Conservation (phyloP, 2,329 filamentous ascomycete species). For the Xylariaceae sp. region DNA sequence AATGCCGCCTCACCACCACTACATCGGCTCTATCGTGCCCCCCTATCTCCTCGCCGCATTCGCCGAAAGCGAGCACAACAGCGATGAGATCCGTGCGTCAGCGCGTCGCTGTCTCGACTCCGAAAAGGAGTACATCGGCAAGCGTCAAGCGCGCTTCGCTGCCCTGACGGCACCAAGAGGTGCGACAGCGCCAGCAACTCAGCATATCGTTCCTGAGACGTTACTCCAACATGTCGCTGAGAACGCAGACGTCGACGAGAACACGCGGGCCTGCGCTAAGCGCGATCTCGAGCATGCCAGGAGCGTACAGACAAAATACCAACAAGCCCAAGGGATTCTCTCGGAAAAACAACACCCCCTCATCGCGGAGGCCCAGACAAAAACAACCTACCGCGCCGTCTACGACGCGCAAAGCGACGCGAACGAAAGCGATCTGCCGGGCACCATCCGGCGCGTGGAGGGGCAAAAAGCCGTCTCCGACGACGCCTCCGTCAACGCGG, state of each 20-base stretch:
- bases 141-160: slow-evolving; percentile 35
- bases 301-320: slow-evolving; percentile 31
- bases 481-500: slow-evolving; percentile 44
- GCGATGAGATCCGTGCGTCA: slow-evolving; percentile 33
- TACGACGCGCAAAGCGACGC: slow-evolving; percentile 40
- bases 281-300: slow-evolving; percentile 38
- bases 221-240: slow-evolving; percentile 38
- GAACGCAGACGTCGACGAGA: slow-evolving; percentile 36
- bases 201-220: slow-evolving; percentile 37
- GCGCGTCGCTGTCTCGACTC: slow-evolving; percentile 35
- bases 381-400: slow-evolving; percentile 38
- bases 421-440: slow-evolving; percentile 38
- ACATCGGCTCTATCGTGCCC: slow-evolving; percentile 40
- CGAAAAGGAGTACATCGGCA: slow-evolving; percentile 30
- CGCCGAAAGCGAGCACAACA: slow-evolving; percentile 37
- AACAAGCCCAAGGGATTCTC: slow-evolving; percentile 26
- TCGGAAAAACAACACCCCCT: slow-evolving; percentile 18
- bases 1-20: slow-evolving; percentile 23
- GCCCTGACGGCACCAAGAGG: slow-evolving; percentile 33
- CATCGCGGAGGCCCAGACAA: slow-evolving; percentile 21
- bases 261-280: slow-evolving; percentile 35
- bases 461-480: slow-evolving; percentile 39
- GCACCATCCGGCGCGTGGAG: slow-evolving; percentile 39
- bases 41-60: slow-evolving; percentile 43
- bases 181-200: slow-evolving; percentile 14